These are phyloP conservation scores for Lecanosticta acicola DNA, from an alignment of 2,329 filamentous ascomycete genomes.

Conservation along the genomic window DNA sequence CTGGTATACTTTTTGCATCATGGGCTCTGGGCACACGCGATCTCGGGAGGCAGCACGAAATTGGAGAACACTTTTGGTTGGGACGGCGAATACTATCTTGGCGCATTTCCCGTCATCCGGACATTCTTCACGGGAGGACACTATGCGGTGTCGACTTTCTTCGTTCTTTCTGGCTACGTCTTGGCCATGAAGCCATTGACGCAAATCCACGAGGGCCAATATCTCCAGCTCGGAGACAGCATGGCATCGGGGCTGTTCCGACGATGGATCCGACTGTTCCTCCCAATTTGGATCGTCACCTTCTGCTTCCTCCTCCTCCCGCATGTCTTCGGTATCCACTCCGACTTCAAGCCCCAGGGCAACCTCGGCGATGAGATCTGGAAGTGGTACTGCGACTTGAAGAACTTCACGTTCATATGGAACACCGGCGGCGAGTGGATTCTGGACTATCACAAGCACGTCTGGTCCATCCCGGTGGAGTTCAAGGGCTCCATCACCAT, in stretches of 20 bases:
- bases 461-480: constrained; percentile 61
- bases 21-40: constrained; percentile 49
- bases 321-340: constrained; percentile 45
- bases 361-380: constrained; percentile 48
- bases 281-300: constrained; percentile 52
- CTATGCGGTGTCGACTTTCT: constrained; percentile 51
- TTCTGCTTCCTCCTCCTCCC: constrained; percentile 50
- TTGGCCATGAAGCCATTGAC: constrained; percentile 45
- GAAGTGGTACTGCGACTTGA: constrained; percentile 52
- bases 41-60: constrained; percentile 14
- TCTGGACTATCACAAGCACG: constrained; percentile 54
- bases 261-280: constrained; percentile 46
- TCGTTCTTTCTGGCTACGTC: constrained; percentile 50
- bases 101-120: constrained; percentile 53
- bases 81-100: constrained; percentile 39
- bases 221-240: constrained; percentile 35
- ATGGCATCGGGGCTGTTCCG: constrained; percentile 47
- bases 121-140: constrained; percentile 58
- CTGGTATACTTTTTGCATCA: constrained; percentile 61
- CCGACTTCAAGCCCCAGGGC: constrained; percentile 29
- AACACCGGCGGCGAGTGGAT: constrained; percentile 53
- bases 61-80: constrained; percentile 18
- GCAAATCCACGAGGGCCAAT: constrained; percentile 30
- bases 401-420: constrained; percentile 65
- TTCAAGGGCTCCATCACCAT: constrained; percentile 59